These are phyloP conservation scores for Spatholobus suberectus DNA, from an alignment of 306 rosid genomes.

Conservation along the genomic window DNA sequence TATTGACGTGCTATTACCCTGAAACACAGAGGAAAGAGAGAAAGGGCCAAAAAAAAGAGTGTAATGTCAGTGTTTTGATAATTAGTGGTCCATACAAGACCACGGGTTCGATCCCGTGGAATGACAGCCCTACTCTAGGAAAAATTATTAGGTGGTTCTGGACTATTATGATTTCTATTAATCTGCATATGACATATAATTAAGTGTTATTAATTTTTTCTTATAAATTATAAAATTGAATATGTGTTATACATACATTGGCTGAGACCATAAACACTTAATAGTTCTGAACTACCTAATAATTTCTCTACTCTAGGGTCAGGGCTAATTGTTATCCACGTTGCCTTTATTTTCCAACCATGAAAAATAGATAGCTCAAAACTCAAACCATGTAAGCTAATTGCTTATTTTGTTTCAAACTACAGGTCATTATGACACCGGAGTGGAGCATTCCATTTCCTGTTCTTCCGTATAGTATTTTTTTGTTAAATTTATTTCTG, in stretches of 20 bases:
- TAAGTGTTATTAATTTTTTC: too few relatives aligned
- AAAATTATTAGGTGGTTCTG: too few relatives aligned
- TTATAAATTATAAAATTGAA: too few relatives aligned
- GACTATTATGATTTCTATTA: too few relatives aligned
- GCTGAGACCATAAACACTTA: too few relatives aligned
- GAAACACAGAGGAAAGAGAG: background rate
- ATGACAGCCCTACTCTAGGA: too few relatives aligned
- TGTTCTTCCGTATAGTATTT: background rate
- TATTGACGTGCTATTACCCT: background rate
- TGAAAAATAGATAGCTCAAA: conserved; percentile 29
- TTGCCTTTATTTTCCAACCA: conserved; percentile 34
- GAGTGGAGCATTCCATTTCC: background rate
- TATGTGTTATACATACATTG: too few relatives aligned
- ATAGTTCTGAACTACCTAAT: too few relatives aligned
- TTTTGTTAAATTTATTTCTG: background rate
- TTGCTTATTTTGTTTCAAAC: background rate
- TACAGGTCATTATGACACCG: background rate
- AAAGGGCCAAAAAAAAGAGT: background rate
- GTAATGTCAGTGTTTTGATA: background rate
- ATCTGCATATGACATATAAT: too few relatives aligned
- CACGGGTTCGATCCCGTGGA: background rate
- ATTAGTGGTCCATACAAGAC: background rate
- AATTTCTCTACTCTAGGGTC: background rate
- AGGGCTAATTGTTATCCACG: conserved; percentile 37
- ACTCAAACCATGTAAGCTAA: conserved; percentile 6